These are phyloP conservation scores for Haberlea rhodopensis DNA, from an alignment of 257 asterid species.

Conservation along the genomic window DNA sequence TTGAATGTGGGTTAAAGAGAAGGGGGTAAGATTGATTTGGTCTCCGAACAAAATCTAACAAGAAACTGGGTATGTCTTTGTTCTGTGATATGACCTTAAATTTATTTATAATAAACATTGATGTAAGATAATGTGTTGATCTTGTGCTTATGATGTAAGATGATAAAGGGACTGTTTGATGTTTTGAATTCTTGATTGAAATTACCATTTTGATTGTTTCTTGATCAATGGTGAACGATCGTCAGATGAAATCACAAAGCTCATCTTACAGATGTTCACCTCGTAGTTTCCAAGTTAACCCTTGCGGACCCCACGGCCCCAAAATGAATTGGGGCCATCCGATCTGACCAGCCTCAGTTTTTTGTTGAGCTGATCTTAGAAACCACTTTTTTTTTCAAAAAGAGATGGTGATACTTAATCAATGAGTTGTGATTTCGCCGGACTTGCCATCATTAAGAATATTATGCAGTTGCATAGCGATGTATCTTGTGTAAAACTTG, in stretches of 20 bases:
- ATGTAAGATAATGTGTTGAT: conserved; percentile 4
- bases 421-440: neutral
- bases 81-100: too few relatives aligned
- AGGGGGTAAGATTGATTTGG: too few relatives aligned
- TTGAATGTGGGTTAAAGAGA: too few relatives aligned
- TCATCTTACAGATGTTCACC: too few relatives aligned
- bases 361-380: neutral
- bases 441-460: neutral
- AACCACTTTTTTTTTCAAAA: too few relatives aligned
- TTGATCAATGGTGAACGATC: neutral
- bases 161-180: neutral
- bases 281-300: too few relatives aligned
- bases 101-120: neutral
- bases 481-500: neutral
- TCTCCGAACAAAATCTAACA: too few relatives aligned
- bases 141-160: neutral
- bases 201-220: conserved; percentile 3
- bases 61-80: too few relatives aligned
- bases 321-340: too few relatives aligned
- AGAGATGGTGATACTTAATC: neutral
- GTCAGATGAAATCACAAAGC: neutral
- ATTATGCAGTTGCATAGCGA: neutral
- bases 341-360: too few relatives aligned
- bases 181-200: conserved; percentile 11
- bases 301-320: too few relatives aligned